Evolutionary conservation across 495 filamentous ascomycete genomes (phyloP).

Genomic region (Parachaetomium inaequale): DNA sequence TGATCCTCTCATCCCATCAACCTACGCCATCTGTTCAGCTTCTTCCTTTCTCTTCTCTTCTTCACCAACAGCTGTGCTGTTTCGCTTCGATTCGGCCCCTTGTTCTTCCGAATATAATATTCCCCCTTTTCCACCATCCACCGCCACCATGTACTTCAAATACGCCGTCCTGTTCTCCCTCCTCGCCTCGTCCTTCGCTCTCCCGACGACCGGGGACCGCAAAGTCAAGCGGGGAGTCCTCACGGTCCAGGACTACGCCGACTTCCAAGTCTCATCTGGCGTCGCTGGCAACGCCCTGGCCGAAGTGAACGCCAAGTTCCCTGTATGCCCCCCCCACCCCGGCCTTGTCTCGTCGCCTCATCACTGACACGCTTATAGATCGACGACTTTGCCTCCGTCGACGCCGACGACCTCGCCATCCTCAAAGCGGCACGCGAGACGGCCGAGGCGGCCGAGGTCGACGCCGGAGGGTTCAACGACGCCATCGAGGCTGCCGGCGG

Average conservation of each 20-base stretch:
- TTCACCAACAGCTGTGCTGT: slow-evolving; percentile 31
- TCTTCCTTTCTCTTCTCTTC: slow-evolving; percentile 4
- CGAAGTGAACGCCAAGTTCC: slow-evolving; percentile 44
- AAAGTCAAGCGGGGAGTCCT: slow-evolving; percentile 22
- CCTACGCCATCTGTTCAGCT: slow-evolving; percentile 4
- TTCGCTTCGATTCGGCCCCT: slow-evolving; percentile 3
- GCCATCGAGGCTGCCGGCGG: slow-evolving; percentile 40
- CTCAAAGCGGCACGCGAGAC: slow-evolving; percentile 39
- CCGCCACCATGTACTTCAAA: slow-evolving; percentile 32
- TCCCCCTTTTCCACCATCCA: background rate
- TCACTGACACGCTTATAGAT: slow-evolving; percentile 28
- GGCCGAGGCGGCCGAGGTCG: slow-evolving; percentile 41
- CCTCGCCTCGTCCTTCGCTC: slow-evolving; percentile 26
- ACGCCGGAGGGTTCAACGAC: slow-evolving; percentile 42
- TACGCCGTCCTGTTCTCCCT: slow-evolving; percentile 32
- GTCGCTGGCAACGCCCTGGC: slow-evolving; percentile 43
- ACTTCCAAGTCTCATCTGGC: slow-evolving; percentile 42
- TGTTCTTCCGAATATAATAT: slow-evolving; percentile 3
- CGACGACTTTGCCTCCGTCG: slow-evolving; percentile 39
- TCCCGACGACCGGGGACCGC: slow-evolving; percentile 16
- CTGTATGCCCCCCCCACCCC: slow-evolving; percentile 26
- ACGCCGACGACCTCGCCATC: slow-evolving; percentile 36
- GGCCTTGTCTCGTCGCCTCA: background rate
- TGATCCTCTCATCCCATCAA: slow-evolving; percentile 6
- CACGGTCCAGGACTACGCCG: slow-evolving; percentile 24